Evolutionary conservation across 1,284 basidiomycete genomes (phyloP).

Genomic region (Lentinula novae-zelandiae): DNA sequence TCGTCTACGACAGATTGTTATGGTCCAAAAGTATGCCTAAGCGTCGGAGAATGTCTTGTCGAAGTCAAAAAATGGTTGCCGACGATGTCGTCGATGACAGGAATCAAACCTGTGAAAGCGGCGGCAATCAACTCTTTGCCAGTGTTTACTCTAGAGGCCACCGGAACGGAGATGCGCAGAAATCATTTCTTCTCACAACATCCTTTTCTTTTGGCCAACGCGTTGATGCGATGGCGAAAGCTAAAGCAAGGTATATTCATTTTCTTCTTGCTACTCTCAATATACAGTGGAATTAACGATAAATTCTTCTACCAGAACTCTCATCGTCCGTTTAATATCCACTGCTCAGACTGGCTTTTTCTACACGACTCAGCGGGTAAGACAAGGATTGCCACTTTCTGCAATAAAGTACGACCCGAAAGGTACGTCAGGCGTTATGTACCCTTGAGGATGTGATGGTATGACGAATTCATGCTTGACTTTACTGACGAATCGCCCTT

Average conservation of each 20-base stretch:
- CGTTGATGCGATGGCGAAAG: conserved; percentile 20
- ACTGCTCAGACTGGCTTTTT: conserved; percentile 89
- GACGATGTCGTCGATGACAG: conserved; percentile 27
- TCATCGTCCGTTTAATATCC: conserved; percentile 83
- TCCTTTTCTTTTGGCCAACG: too few relatives aligned
- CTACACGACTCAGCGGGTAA: conserved; percentile 76
- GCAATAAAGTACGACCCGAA: conserved; percentile 88
- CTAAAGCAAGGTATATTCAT: conserved; percentile 29
- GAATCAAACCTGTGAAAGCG: too few relatives aligned
- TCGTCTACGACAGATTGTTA: neutral
- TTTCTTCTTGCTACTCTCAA: neutral
- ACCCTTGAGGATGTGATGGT: too few relatives aligned
- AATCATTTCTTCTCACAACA: too few relatives aligned
- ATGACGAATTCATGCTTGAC: too few relatives aligned
- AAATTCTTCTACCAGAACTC: conserved; percentile 48
- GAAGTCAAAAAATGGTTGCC: too few relatives aligned
- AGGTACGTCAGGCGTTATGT: conserved; percentile 39
- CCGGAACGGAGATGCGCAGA: too few relatives aligned
- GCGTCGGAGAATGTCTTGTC: too few relatives aligned
- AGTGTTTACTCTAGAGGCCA: too few relatives aligned
- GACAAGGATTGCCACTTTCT: conserved; percentile 69
- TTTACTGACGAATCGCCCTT: neutral
- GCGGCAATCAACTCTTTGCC: too few relatives aligned
- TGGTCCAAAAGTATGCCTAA: too few relatives aligned
- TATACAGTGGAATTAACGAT: neutral